Base-by-base conservation (phyloP, 2,329 filamentous ascomycete genomes). In the Magnaporthiopsis incrustans region DNA sequence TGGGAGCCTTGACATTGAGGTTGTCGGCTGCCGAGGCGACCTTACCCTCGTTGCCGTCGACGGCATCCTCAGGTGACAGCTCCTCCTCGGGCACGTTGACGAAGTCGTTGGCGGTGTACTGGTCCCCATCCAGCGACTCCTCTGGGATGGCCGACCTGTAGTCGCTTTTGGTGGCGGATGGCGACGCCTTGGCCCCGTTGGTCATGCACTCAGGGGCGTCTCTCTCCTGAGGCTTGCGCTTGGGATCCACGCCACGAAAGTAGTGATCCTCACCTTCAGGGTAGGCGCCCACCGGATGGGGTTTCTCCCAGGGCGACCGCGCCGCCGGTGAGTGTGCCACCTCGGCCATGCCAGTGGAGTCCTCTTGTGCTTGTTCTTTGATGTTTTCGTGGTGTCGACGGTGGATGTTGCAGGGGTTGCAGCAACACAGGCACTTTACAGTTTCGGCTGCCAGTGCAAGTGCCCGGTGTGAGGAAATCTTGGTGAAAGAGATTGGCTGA, bases 1-100 rank as follows among this genome's bases (percentile, higher is more conserved):
- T 66, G 14, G 67, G 65, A 7, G 64, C 60, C 30, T 66, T 63
- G 33, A 57, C 62, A 4, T 63, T 57, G 35, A 66, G 62, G 26
- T 61, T 61, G 12, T 61, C 62, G 12, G 25, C 44, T 25, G 44
- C 44, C 44, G 44, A 53, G 7, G 22, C 18, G 22, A 6, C 30
- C 58, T 38, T 35, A 15, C 22, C 25, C 26, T 27, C 30, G 10
- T 32, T 15, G 27, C 22, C 14, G 61, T 63, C 61, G 32, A 59
- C 61, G 53, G 61, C 61, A n/a, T 63, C 61, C 30, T 63, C 61
- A 33, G 53, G 53, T 30, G 50, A 30, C 27, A 62, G 50, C 50
- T 69, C 65, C 58, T 68, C 63, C 59, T 67, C 67, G n/a, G 67
- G 65, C 12, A 65, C 57, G 26, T 66, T 63, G 33, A n/a, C n/a